A percentile compares a stretch with the other conserved stretches of the same genome.
Evolutionary conservation across 768 basidiomycete species (phyloP).

Genomic region (Lentinula detonsa): DNA sequence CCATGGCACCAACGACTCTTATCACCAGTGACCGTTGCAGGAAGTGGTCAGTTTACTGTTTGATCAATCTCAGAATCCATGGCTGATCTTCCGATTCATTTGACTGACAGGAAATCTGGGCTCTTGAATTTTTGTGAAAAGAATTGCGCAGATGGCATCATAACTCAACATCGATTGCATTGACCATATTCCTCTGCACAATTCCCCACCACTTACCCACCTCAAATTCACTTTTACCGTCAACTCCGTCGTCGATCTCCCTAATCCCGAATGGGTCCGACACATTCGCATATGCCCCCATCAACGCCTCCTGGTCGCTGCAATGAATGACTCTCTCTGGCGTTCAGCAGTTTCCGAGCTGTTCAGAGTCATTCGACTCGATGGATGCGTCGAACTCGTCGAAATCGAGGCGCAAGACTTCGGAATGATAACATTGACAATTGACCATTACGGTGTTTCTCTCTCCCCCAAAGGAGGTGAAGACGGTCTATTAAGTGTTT

Average conservation of each 20-base stretch:
- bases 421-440: too few relatives aligned
- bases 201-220: not conserved
- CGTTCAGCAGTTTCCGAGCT: not conserved
- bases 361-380: not conserved
- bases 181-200: not conserved
- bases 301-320: not conserved
- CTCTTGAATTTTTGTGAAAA: not conserved
- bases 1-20: not conserved
- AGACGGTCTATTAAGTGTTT: too few relatives aligned
- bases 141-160: not conserved
- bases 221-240: not conserved
- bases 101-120: not conserved
- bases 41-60: not conserved
- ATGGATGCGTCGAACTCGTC: not conserved
- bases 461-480: too few relatives aligned
- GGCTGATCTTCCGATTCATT: not conserved
- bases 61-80: not conserved
- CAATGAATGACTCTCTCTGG: not conserved
- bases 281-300: not conserved
- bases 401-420: not conserved
- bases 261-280: not conserved
- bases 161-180: not conserved
- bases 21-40: not conserved
- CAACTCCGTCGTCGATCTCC: not conserved
- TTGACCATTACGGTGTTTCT: too few relatives aligned